phyloP scores from a whole-genome alignment of 1,284 basidiomycete genomes.

The Tilletia indica region DNA sequence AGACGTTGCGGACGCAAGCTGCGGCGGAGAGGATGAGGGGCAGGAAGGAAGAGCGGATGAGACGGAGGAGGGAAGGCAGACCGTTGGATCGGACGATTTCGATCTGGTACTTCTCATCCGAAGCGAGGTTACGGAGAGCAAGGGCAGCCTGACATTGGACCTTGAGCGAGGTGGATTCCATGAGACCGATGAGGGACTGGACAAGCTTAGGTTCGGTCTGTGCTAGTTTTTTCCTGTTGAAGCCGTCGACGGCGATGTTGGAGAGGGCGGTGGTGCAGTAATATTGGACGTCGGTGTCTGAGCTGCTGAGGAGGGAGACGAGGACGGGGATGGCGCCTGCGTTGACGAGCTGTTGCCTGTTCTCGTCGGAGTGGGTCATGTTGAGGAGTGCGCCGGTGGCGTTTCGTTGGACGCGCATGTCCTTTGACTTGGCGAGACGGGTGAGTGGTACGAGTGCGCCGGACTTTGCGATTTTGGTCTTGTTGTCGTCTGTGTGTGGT shows the following conservation, averaged over 20 bases:
- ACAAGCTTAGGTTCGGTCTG: slow-evolving; percentile 93
- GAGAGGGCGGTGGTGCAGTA: slow-evolving; percentile 98
- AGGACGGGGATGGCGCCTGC: slow-evolving; percentile 98
- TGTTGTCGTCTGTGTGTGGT: slow-evolving; percentile 79
- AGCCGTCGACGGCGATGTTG: slow-evolving; percentile 74
- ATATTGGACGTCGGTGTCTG: slow-evolving; percentile 98
- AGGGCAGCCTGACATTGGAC: slow-evolving; percentile 98
- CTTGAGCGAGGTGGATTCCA: slow-evolving; percentile 97
- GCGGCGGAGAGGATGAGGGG: slow-evolving; percentile 98
- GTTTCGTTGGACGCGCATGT: slow-evolving; percentile 98
- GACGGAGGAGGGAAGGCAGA: slow-evolving; percentile 83
- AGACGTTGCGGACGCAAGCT: slow-evolving; percentile 97
- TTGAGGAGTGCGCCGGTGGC: slow-evolving; percentile 96
- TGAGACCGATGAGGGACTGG: slow-evolving; percentile 86
- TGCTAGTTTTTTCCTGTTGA: slow-evolving; percentile 91
- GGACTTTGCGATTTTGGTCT: slow-evolving; percentile 99
- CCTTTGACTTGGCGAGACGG: slow-evolving; percentile 91
- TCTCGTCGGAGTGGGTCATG: slow-evolving; percentile 97
- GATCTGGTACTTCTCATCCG: slow-evolving; percentile 98
- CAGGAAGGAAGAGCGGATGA: slow-evolving; percentile 93
- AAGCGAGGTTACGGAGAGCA: slow-evolving; percentile 92
- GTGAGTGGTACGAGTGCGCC: slow-evolving; percentile 96
- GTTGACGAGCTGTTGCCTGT: slow-evolving; percentile 95
- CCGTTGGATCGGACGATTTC: slow-evolving; percentile 98
- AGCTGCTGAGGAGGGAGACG: slow-evolving; percentile 89